Conservation (phyloP, 1,284 basidiomycete genomes). For the Austroboletus olivaceoglutinosus region DNA sequence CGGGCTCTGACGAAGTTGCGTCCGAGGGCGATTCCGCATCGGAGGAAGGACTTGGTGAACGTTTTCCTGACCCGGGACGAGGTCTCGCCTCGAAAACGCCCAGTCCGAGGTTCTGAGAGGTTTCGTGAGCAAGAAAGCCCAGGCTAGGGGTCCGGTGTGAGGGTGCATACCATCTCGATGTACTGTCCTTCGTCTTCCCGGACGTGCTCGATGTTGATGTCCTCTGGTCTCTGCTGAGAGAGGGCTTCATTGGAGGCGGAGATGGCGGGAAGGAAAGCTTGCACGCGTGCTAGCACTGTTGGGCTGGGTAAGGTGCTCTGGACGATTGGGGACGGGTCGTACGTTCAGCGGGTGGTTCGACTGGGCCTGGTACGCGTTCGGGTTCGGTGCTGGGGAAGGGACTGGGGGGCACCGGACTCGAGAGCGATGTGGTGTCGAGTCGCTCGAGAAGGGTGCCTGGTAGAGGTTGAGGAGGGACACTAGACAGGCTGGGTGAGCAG, state of each 20-base stretch:
- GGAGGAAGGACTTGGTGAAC: conserved; percentile 4
- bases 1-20: conserved; percentile 13
- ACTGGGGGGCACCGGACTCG: background rate
- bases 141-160: background rate
- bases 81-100: conserved; percentile 54
- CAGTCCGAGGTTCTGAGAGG: conserved; percentile 56
- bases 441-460: conserved; percentile 30
- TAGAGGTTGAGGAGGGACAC: background rate
- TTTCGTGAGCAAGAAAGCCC: background rate
- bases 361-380: conserved; percentile 11
- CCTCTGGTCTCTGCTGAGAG: conserved; percentile 46
- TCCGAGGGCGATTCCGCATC: conserved; percentile 9
- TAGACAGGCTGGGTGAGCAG: background rate
- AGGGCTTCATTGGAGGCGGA: conserved; percentile 60
- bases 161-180: conserved; percentile 61
- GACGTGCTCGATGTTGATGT: conserved; percentile 64
- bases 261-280: conserved; percentile 61
- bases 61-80: background rate
- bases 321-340: conserved; percentile 19
- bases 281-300: conserved; percentile 58
- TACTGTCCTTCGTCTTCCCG: conserved; percentile 44
- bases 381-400: conserved; percentile 17
- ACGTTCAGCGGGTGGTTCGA: conserved; percentile 34
- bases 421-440: conserved; percentile 18
- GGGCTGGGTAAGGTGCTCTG: background rate